Evolutionary conservation across 1,284 basidiomycete genomes (phyloP), one percentile per base, ranked within the genome.

Genomic region (Ceratobasidium theobromae): DNA sequence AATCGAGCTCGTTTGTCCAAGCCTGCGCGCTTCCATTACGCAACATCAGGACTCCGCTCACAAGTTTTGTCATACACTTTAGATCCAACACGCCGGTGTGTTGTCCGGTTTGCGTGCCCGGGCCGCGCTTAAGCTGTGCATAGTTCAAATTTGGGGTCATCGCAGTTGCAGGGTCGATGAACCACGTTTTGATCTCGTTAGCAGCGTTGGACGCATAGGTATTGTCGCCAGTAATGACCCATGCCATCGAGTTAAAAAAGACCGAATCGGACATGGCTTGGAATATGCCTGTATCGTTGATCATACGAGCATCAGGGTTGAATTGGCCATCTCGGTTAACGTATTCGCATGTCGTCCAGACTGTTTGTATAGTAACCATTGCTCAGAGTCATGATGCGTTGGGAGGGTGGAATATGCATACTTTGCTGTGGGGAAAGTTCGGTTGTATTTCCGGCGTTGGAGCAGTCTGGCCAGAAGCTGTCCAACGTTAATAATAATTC

Each of bases 101-200:
- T 27, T 68, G 48, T 4, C 71, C 71, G 2, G 38, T 33, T 18
- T 68, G 57, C 2, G 14, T 35, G 1, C 71, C 71, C 11, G 73
- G 74, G 1, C 77, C 77, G n/a, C 77, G 72, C 18, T 72, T 51
- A 33, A 76, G 67, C 65, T 78, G 77, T 2, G 72, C 72, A 67
- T 76, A 78, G 68, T 75, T 71, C 46, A 77, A 41, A 65, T 75
- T 73, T n/a, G 77, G 76, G 60, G 75, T 76, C 73, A 77, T 76
- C 21, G 65, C 57, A 4, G 75, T 76, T 3, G 66, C 67, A n/a
- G 70, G 51, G 69, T 77, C 69, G 53, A 75, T 60, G 72, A 76
- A 78, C 67, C 70, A 72, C 0, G 68, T 70, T n/a, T 73, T 54
- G 53, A 75, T 69, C 16, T 70, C 69, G 25, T 45, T 40, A 2